phyloP scores from a whole-genome alignment of 768 basidiomycete species.

The Naganishia vishniacii region DNA sequence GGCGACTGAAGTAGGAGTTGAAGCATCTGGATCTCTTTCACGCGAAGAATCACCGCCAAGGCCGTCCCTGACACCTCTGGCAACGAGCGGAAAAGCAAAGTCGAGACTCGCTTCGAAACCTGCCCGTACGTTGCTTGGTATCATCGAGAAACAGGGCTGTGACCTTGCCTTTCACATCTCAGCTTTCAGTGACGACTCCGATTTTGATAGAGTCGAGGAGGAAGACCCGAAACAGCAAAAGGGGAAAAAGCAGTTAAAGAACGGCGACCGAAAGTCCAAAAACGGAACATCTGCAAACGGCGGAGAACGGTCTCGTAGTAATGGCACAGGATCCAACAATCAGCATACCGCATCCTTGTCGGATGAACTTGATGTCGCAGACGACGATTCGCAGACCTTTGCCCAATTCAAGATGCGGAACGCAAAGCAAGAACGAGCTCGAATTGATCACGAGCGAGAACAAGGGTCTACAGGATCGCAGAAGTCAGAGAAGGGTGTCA shows the following conservation, averaged over 20 bases:
- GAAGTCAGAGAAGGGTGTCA: neutral
- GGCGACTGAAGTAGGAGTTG: no score
- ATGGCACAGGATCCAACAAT: neutral
- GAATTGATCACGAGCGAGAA: neutral
- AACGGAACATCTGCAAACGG: neutral
- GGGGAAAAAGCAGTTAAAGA: neutral
- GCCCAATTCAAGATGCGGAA: constrained; percentile 9
- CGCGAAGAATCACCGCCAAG: neutral
- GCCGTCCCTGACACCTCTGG: neutral
- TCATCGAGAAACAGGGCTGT: neutral
- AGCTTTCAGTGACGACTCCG: constrained; percentile 19
- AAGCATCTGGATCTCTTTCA: no score
- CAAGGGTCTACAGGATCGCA: neutral
- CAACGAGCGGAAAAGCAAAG: neutral
- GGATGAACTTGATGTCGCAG: neutral
- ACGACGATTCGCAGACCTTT: constrained; percentile 16
- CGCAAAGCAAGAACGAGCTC: neutral
- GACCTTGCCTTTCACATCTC: neutral
- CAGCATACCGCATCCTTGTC: neutral
- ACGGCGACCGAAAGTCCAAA: neutral
- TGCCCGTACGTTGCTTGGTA: neutral
- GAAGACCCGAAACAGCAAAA: neutral
- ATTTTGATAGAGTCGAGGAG: constrained; percentile 10
- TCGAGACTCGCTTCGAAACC: neutral
- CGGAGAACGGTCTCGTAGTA: neutral